Evolutionary conservation across 176 grass and related monocot species (phyloP), one percentile per base, ranked within the genome.

Genomic region (Pontederia crassipes): DNA sequence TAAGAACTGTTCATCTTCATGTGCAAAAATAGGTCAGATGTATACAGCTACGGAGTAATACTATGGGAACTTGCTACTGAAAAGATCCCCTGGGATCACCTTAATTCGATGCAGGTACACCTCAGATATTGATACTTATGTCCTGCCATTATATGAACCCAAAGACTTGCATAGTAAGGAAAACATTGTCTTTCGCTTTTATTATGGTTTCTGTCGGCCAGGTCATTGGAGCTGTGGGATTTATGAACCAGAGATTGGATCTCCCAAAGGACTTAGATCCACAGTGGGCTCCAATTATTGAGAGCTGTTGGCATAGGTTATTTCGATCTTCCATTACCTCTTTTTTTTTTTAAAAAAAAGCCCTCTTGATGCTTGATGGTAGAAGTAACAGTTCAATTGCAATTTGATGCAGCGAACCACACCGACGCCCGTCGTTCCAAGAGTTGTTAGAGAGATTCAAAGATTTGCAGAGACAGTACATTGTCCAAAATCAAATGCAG

Each of bases 51-150:
- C 50, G 94, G 88, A 54, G 94, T 93, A 18, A 92, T 98, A 66
- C 45, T 98, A n/a, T 98, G 94, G 94, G 94, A 98, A 76, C 94
- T 98, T 77, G 74, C 89, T 49, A 98, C 88, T 28, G 83, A 93
- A 65, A 98, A 89, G 75, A 98, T 98, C 73, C 94, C 93, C 9
- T 98, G 94, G 94, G 94, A 98, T 76, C 88, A 92, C 79, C 79
- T 98, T 72, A 98, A 98, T 80, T 89, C 79, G 2, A 89, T 93
- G 80, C 87, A 98, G 87, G 94, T 98, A 83, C 24, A 28, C 69
- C 69, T 10, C 62, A 28, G 48, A 18, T 82, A 2, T 15, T 79
- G 46, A 58, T 50, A 68, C 26, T 8, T 52, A 16, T 28, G 51
- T 70, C 11, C 17, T 29, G 10, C 16, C 32, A 40, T 40, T 40